Base-by-base conservation (phyloP, 805 yeast genomes). In the Pichia nakasei region DNA sequence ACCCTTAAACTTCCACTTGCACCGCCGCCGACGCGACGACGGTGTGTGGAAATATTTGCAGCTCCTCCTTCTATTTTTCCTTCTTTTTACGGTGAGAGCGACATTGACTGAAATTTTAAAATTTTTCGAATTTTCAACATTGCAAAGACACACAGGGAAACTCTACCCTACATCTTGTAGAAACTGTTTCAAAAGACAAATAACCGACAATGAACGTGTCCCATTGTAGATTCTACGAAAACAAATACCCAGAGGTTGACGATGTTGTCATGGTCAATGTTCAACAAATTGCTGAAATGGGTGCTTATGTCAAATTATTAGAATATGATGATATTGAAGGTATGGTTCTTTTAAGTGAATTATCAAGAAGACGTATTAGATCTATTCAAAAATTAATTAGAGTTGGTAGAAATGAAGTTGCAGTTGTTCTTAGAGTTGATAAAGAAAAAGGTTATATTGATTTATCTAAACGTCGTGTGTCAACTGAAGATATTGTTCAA, bases 221-320 rank as follows among this genome's bases (percentile, higher is more conserved):
- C 38, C 82, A 85, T 65, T 89, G 96, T 73, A 83, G 98, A 71
- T 93, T 84, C 69, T 93, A 93, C 66, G 98, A 91, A 69, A 93
- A 89, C 78, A 91, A 89, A 68, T 93, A 81, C 72, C 98, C 98
- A 48, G 98, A 93, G 68, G 95, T 93, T 59, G 98, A 93, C 56
- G 98, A 93, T 65, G 95, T 93, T 55, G 97, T 93, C 52, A 91
- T 93, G 95, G 98, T 93, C 62, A 93, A 93, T 67, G 98, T 93
- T 55, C 95, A 85, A 66, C 94, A 85, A 65, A 93, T 93, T 57
- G 98, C 97, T 54, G 98, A 93, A 67, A 93, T 93, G 98, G 98
- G 98, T 48, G 98, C 98, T 13, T 93, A 93, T 65, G 95, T 93
- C 52, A 91, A 88, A 66, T 75, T 93, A 52, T 75, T 93, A 52